phyloP scores from a whole-genome alignment of 2,329 filamentous ascomycete genomes.

The Stachybotrys echinatus region DNA sequence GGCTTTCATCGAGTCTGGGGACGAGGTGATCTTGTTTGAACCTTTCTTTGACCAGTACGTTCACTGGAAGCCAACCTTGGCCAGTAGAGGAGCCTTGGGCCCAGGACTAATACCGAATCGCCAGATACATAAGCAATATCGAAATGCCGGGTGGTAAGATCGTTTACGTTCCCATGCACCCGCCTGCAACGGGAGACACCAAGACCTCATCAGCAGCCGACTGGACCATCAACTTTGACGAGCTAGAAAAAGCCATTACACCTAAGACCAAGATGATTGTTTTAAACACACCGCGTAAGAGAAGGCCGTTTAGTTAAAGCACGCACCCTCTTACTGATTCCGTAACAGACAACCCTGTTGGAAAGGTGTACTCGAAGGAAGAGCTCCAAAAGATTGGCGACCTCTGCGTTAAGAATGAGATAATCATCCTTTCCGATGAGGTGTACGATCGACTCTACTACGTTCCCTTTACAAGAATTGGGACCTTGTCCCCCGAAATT shows the following conservation, averaged over 20 bases:
- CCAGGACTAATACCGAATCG: conserved; percentile 2
- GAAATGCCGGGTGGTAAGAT: conserved; percentile 96
- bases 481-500: conserved; percentile 85
- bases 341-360: conserved; percentile 77
- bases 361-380: conserved; percentile 83
- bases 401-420: conserved; percentile 85
- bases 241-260: conserved; percentile 77
- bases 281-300: conserved; percentile 63
- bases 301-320: neutral
- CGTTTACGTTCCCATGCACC: conserved; percentile 91
- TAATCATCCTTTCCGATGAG: conserved; percentile 88
- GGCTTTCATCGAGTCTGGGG: conserved; percentile 89
- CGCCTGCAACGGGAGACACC: conserved; percentile 72
- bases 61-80: neutral
- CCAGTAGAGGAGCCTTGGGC: neutral
- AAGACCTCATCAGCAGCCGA: conserved; percentile 80
- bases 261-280: conserved; percentile 95
- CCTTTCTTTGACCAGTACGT: conserved; percentile 91
- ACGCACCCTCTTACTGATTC: neutral
- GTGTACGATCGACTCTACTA: conserved; percentile 96
- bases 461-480: conserved; percentile 88
- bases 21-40: conserved; percentile 97
- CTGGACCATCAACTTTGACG: conserved; percentile 81
- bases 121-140: conserved; percentile 81
- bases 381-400: conserved; percentile 83